Evolutionary conservation across 2,329 filamentous ascomycete species (phyloP).

Genomic region (Aspergillus luchuensis): DNA sequence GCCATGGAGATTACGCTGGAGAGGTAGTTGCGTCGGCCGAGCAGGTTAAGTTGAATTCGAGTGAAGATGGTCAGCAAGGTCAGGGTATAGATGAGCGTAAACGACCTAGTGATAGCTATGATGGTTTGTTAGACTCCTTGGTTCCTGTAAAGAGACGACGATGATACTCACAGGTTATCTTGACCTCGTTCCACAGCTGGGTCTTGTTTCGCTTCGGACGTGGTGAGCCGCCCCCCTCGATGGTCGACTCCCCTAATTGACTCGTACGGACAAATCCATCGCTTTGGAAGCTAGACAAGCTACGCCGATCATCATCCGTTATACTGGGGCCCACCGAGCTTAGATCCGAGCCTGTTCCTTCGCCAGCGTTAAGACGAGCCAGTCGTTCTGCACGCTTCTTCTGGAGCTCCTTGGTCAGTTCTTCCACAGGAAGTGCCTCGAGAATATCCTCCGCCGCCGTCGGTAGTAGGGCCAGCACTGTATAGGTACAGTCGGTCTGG

Average conservation of each 20-base stretch:
- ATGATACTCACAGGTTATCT: conserved; percentile 74
- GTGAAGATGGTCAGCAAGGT: conserved; percentile 88
- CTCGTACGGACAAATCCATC: conserved; percentile 83
- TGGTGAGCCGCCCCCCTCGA: conserved; percentile 49
- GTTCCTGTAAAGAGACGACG: not conserved
- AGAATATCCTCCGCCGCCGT: conserved; percentile 89
- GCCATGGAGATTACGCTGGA: conserved; percentile 93
- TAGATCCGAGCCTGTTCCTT: conserved; percentile 59
- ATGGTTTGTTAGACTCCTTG: conserved; percentile 16
- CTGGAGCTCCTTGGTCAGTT: conserved; percentile 90
- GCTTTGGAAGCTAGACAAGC: conserved; percentile 73
- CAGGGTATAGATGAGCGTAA: conserved; percentile 89
- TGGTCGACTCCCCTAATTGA: conserved; percentile 64
- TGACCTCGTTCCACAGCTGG: conserved; percentile 96
- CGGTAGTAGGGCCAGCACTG: conserved; percentile 90
- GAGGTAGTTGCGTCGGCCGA: conserved; percentile 91
- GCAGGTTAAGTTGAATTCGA: conserved; percentile 92
- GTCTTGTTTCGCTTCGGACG: conserved; percentile 77
- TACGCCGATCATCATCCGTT: conserved; percentile 80
- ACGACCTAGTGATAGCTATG: conserved; percentile 81
- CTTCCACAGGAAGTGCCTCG: conserved; percentile 84
- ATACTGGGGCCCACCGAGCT: conserved; percentile 66
- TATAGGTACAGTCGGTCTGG: conserved; percentile 98
- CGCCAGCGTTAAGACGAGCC: conserved; percentile 59
- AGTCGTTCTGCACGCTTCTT: conserved; percentile 80